Percentiles rank a stretch among this genome's conserved stretches.
These are phyloP conservation scores for Pseudoturritis turrita DNA, from an alignment of 345 rosid species.

Conservation along the genomic window DNA sequence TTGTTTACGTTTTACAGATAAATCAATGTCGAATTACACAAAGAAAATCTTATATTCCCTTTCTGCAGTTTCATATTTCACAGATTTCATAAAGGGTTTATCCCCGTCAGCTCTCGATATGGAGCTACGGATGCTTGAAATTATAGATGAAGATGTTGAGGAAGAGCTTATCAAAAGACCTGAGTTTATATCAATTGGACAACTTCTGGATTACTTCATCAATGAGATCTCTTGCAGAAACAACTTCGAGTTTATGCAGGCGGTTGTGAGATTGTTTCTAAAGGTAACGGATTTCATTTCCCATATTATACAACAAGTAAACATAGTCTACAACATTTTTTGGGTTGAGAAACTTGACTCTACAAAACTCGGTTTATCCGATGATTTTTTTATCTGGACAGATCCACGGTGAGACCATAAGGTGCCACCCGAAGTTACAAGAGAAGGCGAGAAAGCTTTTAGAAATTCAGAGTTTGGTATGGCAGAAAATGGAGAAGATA, in stretches of 20 bases:
- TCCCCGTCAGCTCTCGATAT: slow-evolving; percentile 85
- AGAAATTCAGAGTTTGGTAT: slow-evolving; percentile 58
- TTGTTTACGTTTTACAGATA: neutral
- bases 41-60: neutral
- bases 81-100: slow-evolving; percentile 73
- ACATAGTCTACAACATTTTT: neutral
- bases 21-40: neutral
- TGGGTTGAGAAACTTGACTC: neutral
- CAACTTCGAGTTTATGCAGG: slow-evolving; percentile 91
- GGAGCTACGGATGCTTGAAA: slow-evolving; percentile 91
- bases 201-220: slow-evolving; percentile 77
- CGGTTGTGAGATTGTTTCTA: slow-evolving; percentile 69
- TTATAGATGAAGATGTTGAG: slow-evolving; percentile 62
- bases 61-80: slow-evolving; percentile 61
- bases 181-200: slow-evolving; percentile 56
- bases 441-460: slow-evolving; percentile 70
- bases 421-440: slow-evolving; percentile 59
- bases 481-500: slow-evolving; percentile 82
- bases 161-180: slow-evolving; percentile 60
- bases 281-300: slow-evolving; percentile 52
- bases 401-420: slow-evolving; percentile 88
- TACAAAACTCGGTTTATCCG: neutral
- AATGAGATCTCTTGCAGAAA: slow-evolving; percentile 61
- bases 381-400: slow-evolving; percentile 28
- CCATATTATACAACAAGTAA: neutral